Evolutionary conservation across 2,329 filamentous ascomycete genomes (phyloP).

Genomic region (Cercospora beticola): DNA sequence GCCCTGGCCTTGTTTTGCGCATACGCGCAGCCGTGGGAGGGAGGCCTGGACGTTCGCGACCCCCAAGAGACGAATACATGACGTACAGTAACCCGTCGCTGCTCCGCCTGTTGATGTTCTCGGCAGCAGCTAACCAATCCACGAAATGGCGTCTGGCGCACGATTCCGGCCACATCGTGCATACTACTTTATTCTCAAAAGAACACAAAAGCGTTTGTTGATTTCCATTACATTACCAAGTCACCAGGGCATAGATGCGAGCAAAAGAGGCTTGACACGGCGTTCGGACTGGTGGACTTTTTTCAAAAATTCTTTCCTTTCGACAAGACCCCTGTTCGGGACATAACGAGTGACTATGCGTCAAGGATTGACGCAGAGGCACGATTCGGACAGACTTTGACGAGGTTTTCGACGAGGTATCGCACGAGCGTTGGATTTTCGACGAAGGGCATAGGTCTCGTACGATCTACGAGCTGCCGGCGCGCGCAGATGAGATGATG

Average conservation of each 20-base stretch:
- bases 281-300: neutral
- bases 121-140: constrained; percentile 1
- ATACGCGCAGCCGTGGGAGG: neutral
- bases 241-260: constrained; percentile 9
- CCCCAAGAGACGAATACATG: neutral
- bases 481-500: neutral
- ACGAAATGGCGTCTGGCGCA: constrained; percentile 4
- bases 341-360: neutral
- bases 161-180: neutral
- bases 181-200: constrained; percentile 5
- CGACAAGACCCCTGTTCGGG: neutral
- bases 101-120: constrained; percentile 9
- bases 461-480: constrained; percentile 1
- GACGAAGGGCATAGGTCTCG: neutral
- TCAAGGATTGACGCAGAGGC: neutral
- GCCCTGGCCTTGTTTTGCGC: neutral
- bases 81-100: neutral
- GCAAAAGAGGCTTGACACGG: constrained; percentile 3
- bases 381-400: neutral
- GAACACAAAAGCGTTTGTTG: constrained; percentile 10
- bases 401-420: neutral
- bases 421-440: neutral
- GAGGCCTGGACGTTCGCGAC: neutral
- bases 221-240: neutral
- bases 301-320: neutral